These are phyloP conservation scores for Hyaloperonospora arabidopsidis DNA, from an alignment of 352 stramenopile genomes.

Conservation along the genomic window DNA sequence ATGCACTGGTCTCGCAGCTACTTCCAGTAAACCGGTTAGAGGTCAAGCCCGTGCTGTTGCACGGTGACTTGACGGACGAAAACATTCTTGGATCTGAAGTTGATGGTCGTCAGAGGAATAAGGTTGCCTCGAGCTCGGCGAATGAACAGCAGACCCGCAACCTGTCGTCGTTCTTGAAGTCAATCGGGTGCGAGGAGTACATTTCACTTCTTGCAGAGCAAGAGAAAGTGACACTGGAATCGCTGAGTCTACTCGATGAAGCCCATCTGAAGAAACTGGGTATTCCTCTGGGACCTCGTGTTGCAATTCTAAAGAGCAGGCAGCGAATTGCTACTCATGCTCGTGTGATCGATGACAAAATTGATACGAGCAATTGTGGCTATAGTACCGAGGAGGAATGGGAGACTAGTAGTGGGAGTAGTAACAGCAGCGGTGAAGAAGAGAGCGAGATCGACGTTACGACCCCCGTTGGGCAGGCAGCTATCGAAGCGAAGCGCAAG, in stretches of 20 bases:
- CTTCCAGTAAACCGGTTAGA: slow-evolving; percentile 29
- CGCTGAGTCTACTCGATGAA: slow-evolving; percentile 38
- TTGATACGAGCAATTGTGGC: slow-evolving; percentile 15
- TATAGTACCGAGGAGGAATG: slow-evolving; percentile 35
- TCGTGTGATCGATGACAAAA: slow-evolving; percentile 25
- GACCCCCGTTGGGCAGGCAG: slow-evolving; percentile 15
- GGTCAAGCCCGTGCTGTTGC: slow-evolving; percentile 50
- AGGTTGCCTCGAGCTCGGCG: slow-evolving; percentile 9
- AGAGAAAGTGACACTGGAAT: slow-evolving; percentile 48
- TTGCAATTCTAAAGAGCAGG: slow-evolving; percentile 42
- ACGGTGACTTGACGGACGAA: slow-evolving; percentile 81
- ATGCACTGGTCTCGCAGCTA: slow-evolving; percentile 29
- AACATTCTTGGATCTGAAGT: slow-evolving; percentile 58
- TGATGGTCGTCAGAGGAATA: slow-evolving; percentile 2
- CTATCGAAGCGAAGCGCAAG: slow-evolving; percentile 35
- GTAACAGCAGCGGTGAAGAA: slow-evolving; percentile 35
- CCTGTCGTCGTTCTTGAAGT: slow-evolving; percentile 32
- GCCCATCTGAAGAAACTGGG: slow-evolving; percentile 48
- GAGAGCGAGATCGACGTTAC: slow-evolving; percentile 32
- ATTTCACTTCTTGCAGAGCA: slow-evolving; percentile 41
- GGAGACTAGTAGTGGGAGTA: slow-evolving; percentile 49
- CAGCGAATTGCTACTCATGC: slow-evolving; percentile 4
- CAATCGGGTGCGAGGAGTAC: slow-evolving; percentile 52
- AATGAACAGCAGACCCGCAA: slow-evolving; percentile 8
- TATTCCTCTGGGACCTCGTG: slow-evolving; percentile 49